Base-by-base conservation (phyloP, 2,329 filamentous ascomycete genomes). In the Microdochium nivale region DNA sequence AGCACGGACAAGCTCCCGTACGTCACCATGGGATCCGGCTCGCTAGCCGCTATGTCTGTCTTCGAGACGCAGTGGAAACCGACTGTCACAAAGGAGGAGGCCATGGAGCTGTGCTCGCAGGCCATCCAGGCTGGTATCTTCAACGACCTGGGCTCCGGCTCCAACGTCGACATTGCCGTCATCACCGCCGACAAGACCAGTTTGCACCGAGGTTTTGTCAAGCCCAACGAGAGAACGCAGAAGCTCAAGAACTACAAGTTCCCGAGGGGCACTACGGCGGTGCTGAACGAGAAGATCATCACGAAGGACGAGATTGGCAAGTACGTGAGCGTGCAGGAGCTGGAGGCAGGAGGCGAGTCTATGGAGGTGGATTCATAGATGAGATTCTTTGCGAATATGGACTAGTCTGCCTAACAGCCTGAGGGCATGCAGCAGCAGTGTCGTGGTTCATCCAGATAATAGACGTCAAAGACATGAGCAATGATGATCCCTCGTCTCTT, bases 1-100 rank as follows among this genome's bases (percentile, higher is more conserved):
- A 94, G 87, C 64, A 99, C 94, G 55, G 94, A 99, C 76, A 99
- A 97, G 78, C 85, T 99, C 48, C 94, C 94, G 49, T 99, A 99
- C 70, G 95, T 99, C 60, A 99, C 95, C 58, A 99, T 99, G 94
- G 94, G 94, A 51, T 95, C 88, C 24, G 94, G 94, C 58, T 96
- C 90, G 48, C 77, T 99, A 59, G 94, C 94, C 25, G 94, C 94
- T 67, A 99, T 99, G 94, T 89, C 88, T 30, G 88, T 99, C 49
- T 99, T 99, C 66, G 94, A 99, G 78, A 95, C 91, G 49, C 85
- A 86, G 72, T 99, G 95, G 95, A 89, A 91, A 79, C 75, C 83
- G 8, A 74, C 83, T 55, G 70, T 96, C 67, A 86, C 80, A 57
- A 78, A 82, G 60, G 87, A 95, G 35, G 88, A 88, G 49, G 91